Percentiles rank a stretch among this genome's conserved stretches.
phyloP scores from a whole-genome alignment of 441 rosid genomes.

The Corymbia citriodora region DNA sequence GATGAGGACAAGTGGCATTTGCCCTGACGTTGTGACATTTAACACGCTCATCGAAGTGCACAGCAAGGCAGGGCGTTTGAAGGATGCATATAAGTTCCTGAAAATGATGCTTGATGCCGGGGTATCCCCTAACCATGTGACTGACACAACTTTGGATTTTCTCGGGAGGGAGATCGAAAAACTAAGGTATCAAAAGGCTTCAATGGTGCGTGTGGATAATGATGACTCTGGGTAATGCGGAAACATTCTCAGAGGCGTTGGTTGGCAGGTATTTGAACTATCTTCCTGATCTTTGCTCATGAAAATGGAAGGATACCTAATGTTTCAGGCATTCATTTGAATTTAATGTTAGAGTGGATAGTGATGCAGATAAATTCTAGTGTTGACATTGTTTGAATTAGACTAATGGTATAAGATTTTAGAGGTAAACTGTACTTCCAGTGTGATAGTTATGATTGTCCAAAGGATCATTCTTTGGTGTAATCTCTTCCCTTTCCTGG shows the following conservation, averaged over 20 bases:
- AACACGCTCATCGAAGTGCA: slow-evolving; percentile 80
- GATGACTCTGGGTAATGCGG: slow-evolving; percentile 3
- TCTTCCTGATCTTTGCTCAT: not conserved
- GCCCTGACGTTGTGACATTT: slow-evolving; percentile 76
- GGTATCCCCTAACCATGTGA: slow-evolving; percentile 73
- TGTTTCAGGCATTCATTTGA: not conserved
- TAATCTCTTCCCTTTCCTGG: not conserved
- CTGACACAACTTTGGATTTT: slow-evolving; percentile 77
- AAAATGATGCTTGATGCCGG: slow-evolving; percentile 72
- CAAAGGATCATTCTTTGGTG: not conserved
- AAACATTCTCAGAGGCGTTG: not conserved
- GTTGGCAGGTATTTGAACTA: not conserved
- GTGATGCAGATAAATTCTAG: not conserved
- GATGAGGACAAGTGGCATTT: slow-evolving; percentile 65
- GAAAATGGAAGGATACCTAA: not conserved
- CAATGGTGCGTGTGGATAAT: slow-evolving; percentile 29
- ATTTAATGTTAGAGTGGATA: not conserved
- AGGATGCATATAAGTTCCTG: slow-evolving; percentile 66
- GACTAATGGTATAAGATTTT: not conserved
- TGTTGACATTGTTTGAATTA: not conserved
- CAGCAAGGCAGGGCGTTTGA: slow-evolving; percentile 62
- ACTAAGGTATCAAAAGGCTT: slow-evolving; percentile 54
- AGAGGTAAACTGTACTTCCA: not conserved
- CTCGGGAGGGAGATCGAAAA: slow-evolving; percentile 75
- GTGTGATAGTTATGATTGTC: not conserved